phyloP scores from a whole-genome alignment of 495 filamentous ascomycete species.

The Peziza echinospora region DNA sequence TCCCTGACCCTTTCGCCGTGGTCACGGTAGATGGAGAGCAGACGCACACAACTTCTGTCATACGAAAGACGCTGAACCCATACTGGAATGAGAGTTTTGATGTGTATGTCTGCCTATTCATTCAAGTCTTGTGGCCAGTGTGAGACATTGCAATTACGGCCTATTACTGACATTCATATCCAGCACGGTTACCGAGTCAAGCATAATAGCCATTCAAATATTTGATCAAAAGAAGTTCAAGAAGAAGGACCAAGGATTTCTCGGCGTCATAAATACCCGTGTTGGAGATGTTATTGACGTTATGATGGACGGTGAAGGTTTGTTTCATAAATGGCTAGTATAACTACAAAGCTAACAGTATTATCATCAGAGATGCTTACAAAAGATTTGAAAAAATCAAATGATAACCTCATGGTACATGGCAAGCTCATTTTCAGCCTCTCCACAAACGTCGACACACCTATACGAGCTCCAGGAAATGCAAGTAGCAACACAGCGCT shows the following conservation, averaged over 20 bases:
- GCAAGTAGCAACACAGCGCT: constrained; percentile 24
- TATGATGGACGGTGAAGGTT: constrained; percentile 77
- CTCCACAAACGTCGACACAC: constrained; percentile 57
- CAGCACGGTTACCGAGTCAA: constrained; percentile 76
- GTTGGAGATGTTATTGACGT: constrained; percentile 85
- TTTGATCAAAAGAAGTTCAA: constrained; percentile 99
- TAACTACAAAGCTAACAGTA: background rate
- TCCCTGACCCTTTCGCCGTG: constrained; percentile 93
- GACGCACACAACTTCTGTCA: constrained; percentile 83
- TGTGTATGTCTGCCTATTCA: constrained; percentile 37
- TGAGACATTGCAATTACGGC: no score
- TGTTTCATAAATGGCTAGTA: constrained; percentile 15
- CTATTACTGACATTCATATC: constrained; percentile 16
- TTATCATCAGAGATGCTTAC: constrained; percentile 71
- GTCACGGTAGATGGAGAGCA: constrained; percentile 92
- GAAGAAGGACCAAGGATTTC: constrained; percentile 98
- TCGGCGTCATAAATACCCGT: constrained; percentile 91
- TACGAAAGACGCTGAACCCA: constrained; percentile 90
- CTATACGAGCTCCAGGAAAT: constrained; percentile 24
- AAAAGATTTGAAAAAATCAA: constrained; percentile 93
- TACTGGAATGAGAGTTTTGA: constrained; percentile 99
- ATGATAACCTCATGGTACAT: constrained; percentile 91
- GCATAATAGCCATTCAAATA: constrained; percentile 90
- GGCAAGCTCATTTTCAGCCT: constrained; percentile 92
- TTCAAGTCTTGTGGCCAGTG: background rate